Evolutionary conservation across 2,329 filamentous ascomycete genomes (phyloP), one percentile per base, ranked within the genome.

Genomic region (Orbilia brochopaga): DNA sequence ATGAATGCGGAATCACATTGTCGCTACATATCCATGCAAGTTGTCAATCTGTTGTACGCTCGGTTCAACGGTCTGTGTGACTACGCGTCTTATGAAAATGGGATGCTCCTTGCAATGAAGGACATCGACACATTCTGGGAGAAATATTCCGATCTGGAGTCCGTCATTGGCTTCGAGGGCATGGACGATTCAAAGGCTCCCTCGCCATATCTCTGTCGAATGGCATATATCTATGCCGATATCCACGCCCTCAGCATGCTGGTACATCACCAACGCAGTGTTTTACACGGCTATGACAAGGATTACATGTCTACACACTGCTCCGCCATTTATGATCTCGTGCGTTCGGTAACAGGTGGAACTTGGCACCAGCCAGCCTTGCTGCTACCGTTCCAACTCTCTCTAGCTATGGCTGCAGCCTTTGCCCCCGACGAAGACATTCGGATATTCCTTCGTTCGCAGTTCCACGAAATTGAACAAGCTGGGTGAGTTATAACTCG

Each of bases 361-460:
- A 89, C 90, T 0, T 85, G 85, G 24, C 11, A 15, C 15, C 21
- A 44, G 8, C 17, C 32, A 27, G 91, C 91, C 0, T 85, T 86
- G 11, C 80, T 93, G 13, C 81, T 95, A 27, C 84, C 88, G 46
- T 85, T 90, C 46, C 91, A 96, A 77, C 87, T 90, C 11, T 87
- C 86, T 75, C 81, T 97, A 37, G 88, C 87, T 0, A 88, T 97
- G 66, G 87, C 90, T 1, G 85, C 86, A 10, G 81, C 96, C 57
- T 94, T 94, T 77, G 80, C 97, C n/a, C 91, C 90, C 0, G 87
- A 86, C 74, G 90, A 96, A 24, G 86, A 83, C 74, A 87, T 95
- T 77, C 85, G 86, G 8, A 87, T 87, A 83, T 97, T 92, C 92
- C 84, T 88, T 74, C 86, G 91, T 72, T 84, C 85, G 75, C 93